Evolutionary conservation across 139 green algal species (phyloP), one percentile per base, ranked within the genome.

Genomic region (Monoraphidium neglectum): DNA sequence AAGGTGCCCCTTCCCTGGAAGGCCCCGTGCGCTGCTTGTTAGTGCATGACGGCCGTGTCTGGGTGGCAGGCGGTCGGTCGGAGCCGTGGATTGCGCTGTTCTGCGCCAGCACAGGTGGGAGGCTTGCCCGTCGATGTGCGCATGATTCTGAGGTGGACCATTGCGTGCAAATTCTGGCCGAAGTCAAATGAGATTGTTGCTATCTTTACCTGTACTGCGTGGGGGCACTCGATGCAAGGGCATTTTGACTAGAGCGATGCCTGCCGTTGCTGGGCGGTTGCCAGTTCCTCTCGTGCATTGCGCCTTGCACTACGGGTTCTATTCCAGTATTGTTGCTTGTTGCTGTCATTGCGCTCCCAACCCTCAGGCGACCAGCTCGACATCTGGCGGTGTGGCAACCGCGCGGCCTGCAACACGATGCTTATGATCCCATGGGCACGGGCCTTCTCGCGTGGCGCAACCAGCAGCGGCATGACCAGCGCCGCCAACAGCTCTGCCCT

Each of bases 11-110:
- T 13, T 35, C 4, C 35, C 24, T n/a, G 35, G 66, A 76, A 36
- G 74, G 74, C 1, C 65, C 65, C 30, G 40, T 72, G 32, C 61
- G 68, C 46, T 60, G 30, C 53, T 77, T 88, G 53, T 64, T 84
- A 13, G 26, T 83, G 38, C 74, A 74, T 0, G 80, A 84, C 18
- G 69, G 62, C 36, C 49, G 78, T 12, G 84, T 71, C 0, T 89
- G 80, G 80, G 77, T 82, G n/a, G 76, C 71, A 35, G 84, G 84
- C 28, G 84, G 84, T 0, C 38, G 65, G 5, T 13, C 5, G 10
- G 51, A 81, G 28, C 74, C 74, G 15, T 89, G 84, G 84, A 62
- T 89, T 15, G 61, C 73, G 35, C n/a, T 87, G 32, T 89, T 80
- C 76, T 69, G 85, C 65, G 37, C 81, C 2, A 57, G n/a, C 3